Evolutionary conservation across 2,329 filamentous ascomycete genomes (phyloP), one percentile per base, ranked within the genome.

Genomic region (Pseudogymnoascus sp.): DNA sequence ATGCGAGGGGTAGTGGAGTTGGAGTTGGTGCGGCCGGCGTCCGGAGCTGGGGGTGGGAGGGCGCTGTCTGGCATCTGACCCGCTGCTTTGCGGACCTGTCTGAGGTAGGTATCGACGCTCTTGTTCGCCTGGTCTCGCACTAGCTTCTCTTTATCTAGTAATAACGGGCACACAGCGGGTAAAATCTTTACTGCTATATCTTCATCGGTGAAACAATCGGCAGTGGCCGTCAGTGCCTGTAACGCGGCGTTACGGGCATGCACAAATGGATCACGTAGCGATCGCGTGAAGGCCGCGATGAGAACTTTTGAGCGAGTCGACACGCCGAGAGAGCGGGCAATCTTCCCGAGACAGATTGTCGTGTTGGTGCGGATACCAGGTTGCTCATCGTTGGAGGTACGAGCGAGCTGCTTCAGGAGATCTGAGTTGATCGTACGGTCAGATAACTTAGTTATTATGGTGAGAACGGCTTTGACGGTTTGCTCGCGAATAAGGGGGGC

Each of bases 311-410:
- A 83, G 67, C 95, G 84, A 3, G 90, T 91, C 68, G 90, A 81
- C 1, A 84, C 80, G 1, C 92, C 91, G 0, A 99, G 80, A 71
- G 96, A 90, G 70, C 92, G 93, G 13, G 95, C 93, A 70, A 99
- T 97, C 73, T 97, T 98, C 21, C 95, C 95, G 0, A 99, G 79
- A 73, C 93, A 98, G 64, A 99, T 99, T 1, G 95, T 99, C 0
- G 95, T 99, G 74, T 99, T 99, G 7, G 95, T 99, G 67, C 95
- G 86, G 68, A 99, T 99, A 0, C 95, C 95, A 0, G 95, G 92
- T 72, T 99, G 93, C 71, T 98, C 95, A 67, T 99, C 95, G 71
- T 98, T 99, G 54, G 95, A 92, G 1, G 93, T 97, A 75, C 96
- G 97, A 48, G 95, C 95, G 28, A 99, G 82, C 72, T 96, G 89